Conservation (phyloP, 2,329 filamentous ascomycete species). For the Nothopassalora personata region DNA sequence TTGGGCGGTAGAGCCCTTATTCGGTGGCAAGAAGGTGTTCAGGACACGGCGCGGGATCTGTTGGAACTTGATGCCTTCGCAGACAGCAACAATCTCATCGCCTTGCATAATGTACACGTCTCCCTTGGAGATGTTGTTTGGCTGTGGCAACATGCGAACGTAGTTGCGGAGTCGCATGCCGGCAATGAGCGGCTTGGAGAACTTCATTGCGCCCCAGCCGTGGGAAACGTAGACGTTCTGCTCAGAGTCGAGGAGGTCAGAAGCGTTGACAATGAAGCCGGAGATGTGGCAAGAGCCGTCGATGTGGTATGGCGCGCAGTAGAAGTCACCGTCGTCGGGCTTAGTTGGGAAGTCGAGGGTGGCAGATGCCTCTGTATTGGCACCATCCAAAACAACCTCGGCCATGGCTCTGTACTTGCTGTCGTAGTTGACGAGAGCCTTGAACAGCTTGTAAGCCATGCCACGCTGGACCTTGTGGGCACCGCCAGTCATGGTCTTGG, state of each 20-base stretch:
- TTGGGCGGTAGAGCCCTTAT: conserved; percentile 34
- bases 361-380: conserved; percentile 52
- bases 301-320: conserved; percentile 56
- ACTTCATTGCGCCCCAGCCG: conserved; percentile 56
- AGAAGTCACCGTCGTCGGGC: conserved; percentile 51
- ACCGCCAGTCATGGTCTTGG: conserved; percentile 59
- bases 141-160: conserved; percentile 56
- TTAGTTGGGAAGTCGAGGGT: conserved; percentile 51
- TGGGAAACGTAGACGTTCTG: conserved; percentile 58
- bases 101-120: conserved; percentile 58
- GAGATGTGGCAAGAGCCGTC: conserved; percentile 54
- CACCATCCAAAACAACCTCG: conserved; percentile 54
- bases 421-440: conserved; percentile 53
- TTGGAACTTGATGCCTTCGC: conserved; percentile 61
- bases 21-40: conserved; percentile 62
- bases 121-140: conserved; percentile 52
- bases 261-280: conserved; percentile 57
- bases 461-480: conserved; percentile 69
- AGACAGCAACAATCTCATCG: conserved; percentile 54
- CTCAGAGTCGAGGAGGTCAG: conserved; percentile 53
- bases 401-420: conserved; percentile 54
- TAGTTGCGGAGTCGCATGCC: conserved; percentile 53
- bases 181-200: conserved; percentile 39
- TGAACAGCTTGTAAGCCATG: conserved; percentile 71
- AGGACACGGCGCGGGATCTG: conserved; percentile 61